A percentile compares a stretch with the other conserved stretches of the same genome.
Evolutionary conservation across 1,284 basidiomycete species (phyloP).

Genomic region (Leccinum pachyderme): DNA sequence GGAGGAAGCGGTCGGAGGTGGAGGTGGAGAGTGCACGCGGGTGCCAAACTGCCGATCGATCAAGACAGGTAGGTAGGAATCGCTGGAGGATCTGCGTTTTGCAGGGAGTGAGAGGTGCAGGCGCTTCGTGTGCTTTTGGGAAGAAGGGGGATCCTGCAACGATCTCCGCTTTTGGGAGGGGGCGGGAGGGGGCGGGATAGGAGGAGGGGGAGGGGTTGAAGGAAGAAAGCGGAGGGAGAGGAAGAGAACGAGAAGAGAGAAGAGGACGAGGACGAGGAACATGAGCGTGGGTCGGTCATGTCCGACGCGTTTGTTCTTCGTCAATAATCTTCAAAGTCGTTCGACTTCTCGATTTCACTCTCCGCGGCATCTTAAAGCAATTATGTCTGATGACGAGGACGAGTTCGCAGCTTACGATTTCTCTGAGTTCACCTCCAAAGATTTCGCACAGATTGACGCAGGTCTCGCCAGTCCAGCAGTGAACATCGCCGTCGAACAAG

Average conservation of each 20-base stretch:
- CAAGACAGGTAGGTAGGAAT: background rate
- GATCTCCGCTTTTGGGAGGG: slow-evolving; percentile 13
- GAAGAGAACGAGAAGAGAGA: slow-evolving; percentile 1
- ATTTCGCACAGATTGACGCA: slow-evolving; percentile 53
- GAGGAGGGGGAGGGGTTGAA: background rate
- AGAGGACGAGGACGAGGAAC: background rate
- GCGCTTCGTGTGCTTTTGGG: background rate
- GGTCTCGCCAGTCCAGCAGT: slow-evolving; percentile 14
- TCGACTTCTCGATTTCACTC: slow-evolving; percentile 14
- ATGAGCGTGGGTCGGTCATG: background rate
- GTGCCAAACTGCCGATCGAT: background rate
- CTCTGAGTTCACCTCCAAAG: slow-evolving; percentile 56
- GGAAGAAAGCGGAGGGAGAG: slow-evolving; percentile 5
- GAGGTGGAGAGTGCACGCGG: background rate
- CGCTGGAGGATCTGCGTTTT: slow-evolving; percentile 10
- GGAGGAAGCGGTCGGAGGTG: background rate
- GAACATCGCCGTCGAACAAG: slow-evolving; percentile 12
- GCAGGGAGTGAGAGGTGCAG: slow-evolving; percentile 12
- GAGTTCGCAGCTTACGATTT: slow-evolving; percentile 51
- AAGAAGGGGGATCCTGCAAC: background rate
- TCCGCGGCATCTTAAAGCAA: slow-evolving; percentile 10
- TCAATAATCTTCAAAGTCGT: background rate
- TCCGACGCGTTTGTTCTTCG: too few species aligned
- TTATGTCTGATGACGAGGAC: slow-evolving; percentile 32
- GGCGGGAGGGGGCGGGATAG: background rate